These are phyloP conservation scores for Chenopodium album DNA, from an alignment of 148 eudicot species.

Conservation along the genomic window DNA sequence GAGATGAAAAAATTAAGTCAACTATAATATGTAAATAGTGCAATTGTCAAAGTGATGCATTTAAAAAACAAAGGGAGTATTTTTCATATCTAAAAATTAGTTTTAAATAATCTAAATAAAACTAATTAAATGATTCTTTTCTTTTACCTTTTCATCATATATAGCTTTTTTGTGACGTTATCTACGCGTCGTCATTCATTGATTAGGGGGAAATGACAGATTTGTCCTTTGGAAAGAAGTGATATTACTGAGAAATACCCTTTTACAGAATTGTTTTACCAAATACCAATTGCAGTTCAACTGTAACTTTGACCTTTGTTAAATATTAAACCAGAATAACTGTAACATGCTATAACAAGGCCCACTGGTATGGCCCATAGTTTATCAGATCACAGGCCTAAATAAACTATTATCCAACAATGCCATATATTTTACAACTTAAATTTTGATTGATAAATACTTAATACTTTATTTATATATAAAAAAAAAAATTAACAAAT, in stretches of 20 bases:
- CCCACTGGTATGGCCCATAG: constrained; percentile 2
- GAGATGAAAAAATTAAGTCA: too few species aligned
- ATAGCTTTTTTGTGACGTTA: constrained; percentile 8
- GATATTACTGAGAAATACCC: not conserved
- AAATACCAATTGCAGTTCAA: not conserved
- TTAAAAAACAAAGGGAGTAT: too few species aligned
- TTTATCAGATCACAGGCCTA: not conserved
- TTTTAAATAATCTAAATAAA: too few species aligned
- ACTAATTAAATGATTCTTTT: too few species aligned
- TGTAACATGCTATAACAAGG: not conserved
- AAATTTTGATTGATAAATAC: too few species aligned
- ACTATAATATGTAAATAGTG: too few species aligned
- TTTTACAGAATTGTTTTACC: not conserved
- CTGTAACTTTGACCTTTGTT: not conserved
- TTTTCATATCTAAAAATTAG: too few species aligned
- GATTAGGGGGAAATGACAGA: not conserved
- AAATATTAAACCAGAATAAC: not conserved
- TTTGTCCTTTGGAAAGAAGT: not conserved
- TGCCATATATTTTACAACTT: not conserved
- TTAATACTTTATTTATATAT: too few species aligned
- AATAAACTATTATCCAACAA: not conserved
- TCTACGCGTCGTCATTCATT: not conserved
- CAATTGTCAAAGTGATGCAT: too few species aligned
- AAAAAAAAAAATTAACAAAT: too few species aligned
- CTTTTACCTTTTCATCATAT: not conserved